Evolutionary conservation across 805 yeast species (phyloP).

Genomic region (Starmerella apicola): DNA sequence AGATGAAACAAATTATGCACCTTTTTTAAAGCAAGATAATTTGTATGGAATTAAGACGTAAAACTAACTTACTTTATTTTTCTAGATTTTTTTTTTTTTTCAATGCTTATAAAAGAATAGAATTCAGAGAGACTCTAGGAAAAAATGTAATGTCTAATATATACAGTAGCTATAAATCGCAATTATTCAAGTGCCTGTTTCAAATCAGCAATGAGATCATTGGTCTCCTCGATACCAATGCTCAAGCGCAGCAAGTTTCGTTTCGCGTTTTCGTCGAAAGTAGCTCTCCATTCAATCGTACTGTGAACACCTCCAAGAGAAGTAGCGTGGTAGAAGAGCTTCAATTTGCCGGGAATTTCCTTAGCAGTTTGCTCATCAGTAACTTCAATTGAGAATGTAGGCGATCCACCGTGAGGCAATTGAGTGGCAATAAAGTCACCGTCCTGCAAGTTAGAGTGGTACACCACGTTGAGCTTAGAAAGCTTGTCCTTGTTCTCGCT

Average conservation of each 20-base stretch:
- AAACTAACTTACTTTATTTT: no score
- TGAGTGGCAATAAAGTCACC: conserved; percentile 58
- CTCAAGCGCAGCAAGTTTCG: background rate
- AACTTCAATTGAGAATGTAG: conserved; percentile 81
- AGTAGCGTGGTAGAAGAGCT: background rate
- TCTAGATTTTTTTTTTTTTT: no score
- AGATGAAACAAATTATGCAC: no score
- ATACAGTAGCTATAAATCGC: no score
- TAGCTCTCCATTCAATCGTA: background rate
- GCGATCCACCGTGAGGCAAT: conserved; percentile 83
- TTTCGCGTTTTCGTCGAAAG: background rate
- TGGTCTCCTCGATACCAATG: background rate
- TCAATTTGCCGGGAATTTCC: background rate
- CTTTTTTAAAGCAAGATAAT: no score
- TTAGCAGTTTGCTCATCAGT: conserved; percentile 32
- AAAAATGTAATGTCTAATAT: no score
- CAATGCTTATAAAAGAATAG: no score
- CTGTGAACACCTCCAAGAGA: background rate
- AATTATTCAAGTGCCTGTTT: background rate
- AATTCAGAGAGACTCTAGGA: no score
- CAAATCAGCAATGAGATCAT: background rate
- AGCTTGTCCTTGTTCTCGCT: conserved; percentile 26
- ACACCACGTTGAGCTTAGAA: conserved; percentile 57
- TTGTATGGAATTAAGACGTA: no score
- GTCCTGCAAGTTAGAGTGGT: conserved; percentile 59